A percentile compares a stretch with the other conserved stretches of the same genome.
Evolutionary conservation across 192 early-diverging fungal genomes (phyloP).

Genomic region (Martensiomyces pterosporus): DNA sequence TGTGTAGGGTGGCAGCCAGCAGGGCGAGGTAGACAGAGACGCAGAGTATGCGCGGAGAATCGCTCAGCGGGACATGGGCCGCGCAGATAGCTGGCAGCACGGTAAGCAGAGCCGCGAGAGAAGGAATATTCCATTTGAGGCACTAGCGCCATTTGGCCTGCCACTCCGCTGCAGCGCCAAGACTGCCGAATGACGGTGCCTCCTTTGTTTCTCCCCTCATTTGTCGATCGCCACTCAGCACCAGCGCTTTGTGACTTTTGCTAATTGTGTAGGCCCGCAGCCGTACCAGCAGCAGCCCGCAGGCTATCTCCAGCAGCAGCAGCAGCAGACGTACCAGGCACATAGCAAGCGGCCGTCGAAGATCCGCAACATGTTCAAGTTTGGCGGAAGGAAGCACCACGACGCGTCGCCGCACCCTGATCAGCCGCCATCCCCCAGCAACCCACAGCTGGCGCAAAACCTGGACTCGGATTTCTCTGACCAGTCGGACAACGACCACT

Average conservation of each 20-base stretch:
- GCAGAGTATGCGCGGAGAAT: constrained; percentile 21
- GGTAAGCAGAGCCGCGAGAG: not conserved
- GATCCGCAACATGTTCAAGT: constrained; percentile 34
- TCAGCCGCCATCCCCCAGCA: not conserved
- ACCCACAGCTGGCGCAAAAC: not conserved
- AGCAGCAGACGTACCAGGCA: not conserved
- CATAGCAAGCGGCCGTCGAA: constrained; percentile 16
- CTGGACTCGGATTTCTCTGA: constrained; percentile 46
- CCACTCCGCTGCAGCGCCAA: too few relatives aligned
- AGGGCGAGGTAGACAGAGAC: constrained; percentile 11
- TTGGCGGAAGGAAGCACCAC: constrained; percentile 5
- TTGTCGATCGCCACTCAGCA: too few relatives aligned
- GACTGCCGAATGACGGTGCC: too few relatives aligned
- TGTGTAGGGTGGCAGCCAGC: constrained; percentile 3
- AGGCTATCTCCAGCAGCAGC: constrained; percentile 4
- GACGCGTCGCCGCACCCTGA: not conserved
- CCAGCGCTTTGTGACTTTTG: too few relatives aligned
- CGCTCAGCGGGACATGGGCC: constrained; percentile 22
- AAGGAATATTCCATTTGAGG: too few relatives aligned
- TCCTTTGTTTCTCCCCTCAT: too few relatives aligned
- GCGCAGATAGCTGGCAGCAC: constrained; percentile 1
- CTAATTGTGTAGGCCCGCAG: too few relatives aligned
- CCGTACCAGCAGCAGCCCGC: constrained; percentile 4
- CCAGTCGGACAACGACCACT: not conserved
- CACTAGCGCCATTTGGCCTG: too few relatives aligned